Evolutionary conservation across 2,329 filamentous ascomycete genomes (phyloP).

Genomic region (Fusarium oxysporum): DNA sequence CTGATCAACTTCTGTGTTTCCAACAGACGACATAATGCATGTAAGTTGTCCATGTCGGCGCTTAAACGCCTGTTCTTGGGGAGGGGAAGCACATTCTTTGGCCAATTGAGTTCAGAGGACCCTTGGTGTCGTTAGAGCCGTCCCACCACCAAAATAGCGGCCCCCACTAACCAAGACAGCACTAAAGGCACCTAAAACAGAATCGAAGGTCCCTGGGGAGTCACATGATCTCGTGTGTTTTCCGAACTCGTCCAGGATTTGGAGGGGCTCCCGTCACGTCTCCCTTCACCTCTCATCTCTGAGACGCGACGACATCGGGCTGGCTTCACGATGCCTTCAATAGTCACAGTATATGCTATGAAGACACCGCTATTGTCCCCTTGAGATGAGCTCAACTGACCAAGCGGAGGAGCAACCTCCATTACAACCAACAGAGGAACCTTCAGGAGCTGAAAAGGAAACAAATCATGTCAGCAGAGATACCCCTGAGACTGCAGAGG

Average conservation of each 20-base stretch:
- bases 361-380: not conserved
- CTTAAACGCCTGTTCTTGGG: slow-evolving; percentile 45
- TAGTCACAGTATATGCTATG: slow-evolving; percentile 4
- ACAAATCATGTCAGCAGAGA: slow-evolving; percentile 7
- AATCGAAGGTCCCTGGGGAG: not conserved
- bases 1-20: slow-evolving; percentile 40
- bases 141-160: slow-evolving; percentile 43
- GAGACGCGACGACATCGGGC: slow-evolving; percentile 35
- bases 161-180: slow-evolving; percentile 32
- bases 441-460: slow-evolving; percentile 1
- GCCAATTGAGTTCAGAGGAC: slow-evolving; percentile 41
- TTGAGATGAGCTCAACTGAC: slow-evolving; percentile 37
- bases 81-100: slow-evolving; percentile 39
- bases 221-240: slow-evolving; percentile 45
- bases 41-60: slow-evolving; percentile 46
- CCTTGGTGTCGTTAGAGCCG: slow-evolving; percentile 43
- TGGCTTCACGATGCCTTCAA: slow-evolving; percentile 38
- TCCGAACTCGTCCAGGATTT: slow-evolving; percentile 27
- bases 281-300: slow-evolving; percentile 3
- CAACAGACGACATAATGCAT: slow-evolving; percentile 44
- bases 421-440: slow-evolving; percentile 9
- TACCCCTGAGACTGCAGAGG: slow-evolving; percentile 8
- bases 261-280: slow-evolving; percentile 37
- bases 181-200: not conserved
- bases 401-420: slow-evolving; percentile 27